Evolutionary conservation across 1,139 yeast species (phyloP), one percentile per base, ranked within the genome.

Genomic region (Candida glucosophila): DNA sequence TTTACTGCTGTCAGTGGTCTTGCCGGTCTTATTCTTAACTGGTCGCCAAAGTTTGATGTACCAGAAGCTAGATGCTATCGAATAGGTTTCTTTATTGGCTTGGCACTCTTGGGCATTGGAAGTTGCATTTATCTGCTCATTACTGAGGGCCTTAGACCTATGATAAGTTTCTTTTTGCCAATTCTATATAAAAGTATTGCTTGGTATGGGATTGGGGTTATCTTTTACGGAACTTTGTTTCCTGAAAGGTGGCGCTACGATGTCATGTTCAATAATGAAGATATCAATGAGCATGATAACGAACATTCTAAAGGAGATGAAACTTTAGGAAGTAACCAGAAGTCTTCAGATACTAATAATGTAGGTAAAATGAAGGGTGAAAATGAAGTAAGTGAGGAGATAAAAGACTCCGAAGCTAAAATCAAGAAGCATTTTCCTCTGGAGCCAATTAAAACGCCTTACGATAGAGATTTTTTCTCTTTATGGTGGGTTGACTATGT

Each of bases 191-290:
- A 76, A 51, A 73, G 83, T 33, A 66, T 86, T 31, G 53, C 66
- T 4, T 80, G 90, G 74, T 90, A 90, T 45, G 55, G 75, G 40
- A 43, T 71, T 1, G 98, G 98, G 5, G 95, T 88, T 9, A 72
- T 80, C 1, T 82, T 88, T 43, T 90, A 90, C 49, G 95, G 94
- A 7, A 73, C 85, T 4, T 66, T 86, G 31, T 73, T 88, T 25
- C 98, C 98, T 2, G 98, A 90, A 55, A 70, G 93, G 38, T 82
- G 83, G 68, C 67, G 92, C 58, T 61, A 73, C 20, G 92, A 80
- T 50, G 59, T 67, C 17, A 50, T 72, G 14, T 70, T 76, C 12
- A 55, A 55, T 23, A 67, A 62, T 28, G 64, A 58, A 24, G 50
- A 49, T 11, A 28, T 36, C 16, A 49, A 60, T 28, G 37, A 35